A percentile compares a stretch with the other conserved stretches of the same genome.
phyloP scores from a whole-genome alignment of 129 eudicot genomes.

The Flaveria trinervia region DNA sequence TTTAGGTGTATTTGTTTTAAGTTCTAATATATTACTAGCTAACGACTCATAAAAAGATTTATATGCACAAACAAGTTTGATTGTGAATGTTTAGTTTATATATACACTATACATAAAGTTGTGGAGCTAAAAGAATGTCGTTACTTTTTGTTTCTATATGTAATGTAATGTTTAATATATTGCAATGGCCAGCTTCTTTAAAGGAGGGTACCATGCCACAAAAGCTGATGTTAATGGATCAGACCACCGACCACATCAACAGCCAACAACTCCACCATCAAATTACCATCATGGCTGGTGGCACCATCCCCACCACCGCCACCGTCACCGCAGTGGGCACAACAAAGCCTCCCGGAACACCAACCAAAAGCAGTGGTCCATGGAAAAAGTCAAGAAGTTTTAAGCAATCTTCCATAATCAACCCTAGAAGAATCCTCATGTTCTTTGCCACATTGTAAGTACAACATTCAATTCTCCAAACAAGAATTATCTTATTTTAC shows the following conservation, averaged over 20 bases:
- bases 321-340: constrained; percentile 25
- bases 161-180: constrained; percentile 3
- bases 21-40: neutral
- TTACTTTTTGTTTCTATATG: constrained; percentile 17
- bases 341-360: constrained; percentile 7
- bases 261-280: constrained; percentile 53
- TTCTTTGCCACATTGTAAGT: constrained; percentile 18
- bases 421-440: constrained; percentile 62
- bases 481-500: neutral
- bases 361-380: constrained; percentile 35
- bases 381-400: constrained; percentile 54
- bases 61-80: neutral
- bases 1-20: neutral
- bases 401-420: constrained; percentile 49
- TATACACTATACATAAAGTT: neutral
- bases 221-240: constrained; percentile 48
- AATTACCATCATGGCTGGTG: constrained; percentile 54
- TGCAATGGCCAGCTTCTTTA: constrained; percentile 42
- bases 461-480: neutral
- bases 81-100: neutral
- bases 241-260: constrained; percentile 34
- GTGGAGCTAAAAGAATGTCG: constrained; percentile 16
- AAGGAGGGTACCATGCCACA: constrained; percentile 51
- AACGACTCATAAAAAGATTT: constrained; percentile 7
- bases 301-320: constrained; percentile 25